Percentiles rank a stretch among this genome's conserved stretches.
Conservation (phyloP, 2,329 filamentous ascomycete species). For the Pestalotiopsis sp. region DNA sequence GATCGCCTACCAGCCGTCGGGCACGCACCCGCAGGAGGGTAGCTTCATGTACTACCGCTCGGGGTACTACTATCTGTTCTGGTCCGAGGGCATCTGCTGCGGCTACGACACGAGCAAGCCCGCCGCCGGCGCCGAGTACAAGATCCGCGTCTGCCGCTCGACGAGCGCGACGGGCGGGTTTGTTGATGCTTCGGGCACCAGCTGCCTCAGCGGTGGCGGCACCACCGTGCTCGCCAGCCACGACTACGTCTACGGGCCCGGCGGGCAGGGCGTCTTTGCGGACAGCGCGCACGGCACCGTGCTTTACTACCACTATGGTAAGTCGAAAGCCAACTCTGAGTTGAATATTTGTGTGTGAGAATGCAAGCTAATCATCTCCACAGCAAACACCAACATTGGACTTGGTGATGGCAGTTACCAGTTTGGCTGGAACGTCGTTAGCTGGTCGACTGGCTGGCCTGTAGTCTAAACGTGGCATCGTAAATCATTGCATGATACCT, state of each 20-base stretch:
- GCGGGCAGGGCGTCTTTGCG: constrained; percentile 61
- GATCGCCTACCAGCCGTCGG: constrained; percentile 55
- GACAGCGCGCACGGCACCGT: constrained; percentile 53
- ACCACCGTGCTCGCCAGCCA: constrained; percentile 61
- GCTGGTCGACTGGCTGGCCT: constrained; percentile 47
- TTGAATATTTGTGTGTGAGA: not conserved
- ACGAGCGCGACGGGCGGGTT: constrained; percentile 54
- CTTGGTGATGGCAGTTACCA: constrained; percentile 48
- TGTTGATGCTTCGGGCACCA: constrained; percentile 55
- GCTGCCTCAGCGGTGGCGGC: constrained; percentile 59
- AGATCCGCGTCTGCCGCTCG: constrained; percentile 66
- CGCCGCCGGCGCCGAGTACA: constrained; percentile 63
- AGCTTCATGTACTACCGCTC: constrained; percentile 57
- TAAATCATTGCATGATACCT: not conserved
- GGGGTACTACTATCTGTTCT: constrained; percentile 67
- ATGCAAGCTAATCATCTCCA: not conserved
- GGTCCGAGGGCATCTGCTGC: constrained; percentile 64
- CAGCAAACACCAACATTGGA: constrained; percentile 54
- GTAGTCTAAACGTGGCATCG: constrained; percentile 24
- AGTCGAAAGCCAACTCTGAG: not conserved
- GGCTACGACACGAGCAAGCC: constrained; percentile 55
- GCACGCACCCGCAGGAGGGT: constrained; percentile 58
- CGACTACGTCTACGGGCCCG: constrained; percentile 61
- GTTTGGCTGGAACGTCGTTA: constrained; percentile 49
- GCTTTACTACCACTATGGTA: constrained; percentile 63